A percentile compares a stretch with the other conserved stretches of the same genome.
Evolutionary conservation across 2,329 filamentous ascomycete species (phyloP).

Genomic region (Penicillium sp.): DNA sequence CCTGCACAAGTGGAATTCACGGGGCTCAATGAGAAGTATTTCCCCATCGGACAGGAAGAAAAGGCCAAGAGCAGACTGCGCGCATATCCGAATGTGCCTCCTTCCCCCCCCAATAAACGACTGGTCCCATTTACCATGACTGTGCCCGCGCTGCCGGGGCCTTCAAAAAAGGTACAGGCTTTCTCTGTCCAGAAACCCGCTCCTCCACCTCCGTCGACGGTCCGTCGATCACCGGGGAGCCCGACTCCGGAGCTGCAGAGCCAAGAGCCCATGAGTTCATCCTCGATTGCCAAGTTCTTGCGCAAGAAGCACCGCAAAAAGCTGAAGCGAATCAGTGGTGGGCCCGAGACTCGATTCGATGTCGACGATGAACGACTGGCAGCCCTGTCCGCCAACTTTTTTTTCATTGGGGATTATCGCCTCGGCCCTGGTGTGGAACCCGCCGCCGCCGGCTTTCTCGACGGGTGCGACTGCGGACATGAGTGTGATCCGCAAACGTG

Average conservation of each 20-base stretch:
- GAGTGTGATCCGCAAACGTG: conserved; percentile 25
- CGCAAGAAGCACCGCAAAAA: conserved; percentile 6
- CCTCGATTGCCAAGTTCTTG: not conserved
- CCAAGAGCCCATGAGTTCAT: not conserved
- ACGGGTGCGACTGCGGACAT: conserved; percentile 27
- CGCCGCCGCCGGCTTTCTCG: conserved; percentile 26
- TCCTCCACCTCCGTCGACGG: not conserved
- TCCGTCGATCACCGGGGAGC: too few relatives aligned
- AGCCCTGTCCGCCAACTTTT: conserved; percentile 29
- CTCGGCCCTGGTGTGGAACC: conserved; percentile 27
- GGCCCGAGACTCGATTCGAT: conserved; percentile 17
- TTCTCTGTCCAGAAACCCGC: not conserved
- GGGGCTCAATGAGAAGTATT: conserved; percentile 18
- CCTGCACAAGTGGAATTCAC: conserved; percentile 1
- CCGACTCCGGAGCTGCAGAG: not conserved
- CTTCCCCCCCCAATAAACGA: not conserved
- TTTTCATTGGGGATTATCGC: conserved; percentile 36
- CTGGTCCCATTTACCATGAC: conserved; percentile 1
- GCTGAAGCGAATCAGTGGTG: conserved; percentile 11
- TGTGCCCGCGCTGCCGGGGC: not conserved
- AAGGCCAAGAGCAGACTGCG: not conserved
- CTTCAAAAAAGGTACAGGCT: not conserved
- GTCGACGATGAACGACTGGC: conserved; percentile 16
- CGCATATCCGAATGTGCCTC: conserved; percentile 1
- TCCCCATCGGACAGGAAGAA: conserved; percentile 16